phyloP scores from a whole-genome alignment of 306 rosid genomes.

The Astragalus membranaceus region DNA sequence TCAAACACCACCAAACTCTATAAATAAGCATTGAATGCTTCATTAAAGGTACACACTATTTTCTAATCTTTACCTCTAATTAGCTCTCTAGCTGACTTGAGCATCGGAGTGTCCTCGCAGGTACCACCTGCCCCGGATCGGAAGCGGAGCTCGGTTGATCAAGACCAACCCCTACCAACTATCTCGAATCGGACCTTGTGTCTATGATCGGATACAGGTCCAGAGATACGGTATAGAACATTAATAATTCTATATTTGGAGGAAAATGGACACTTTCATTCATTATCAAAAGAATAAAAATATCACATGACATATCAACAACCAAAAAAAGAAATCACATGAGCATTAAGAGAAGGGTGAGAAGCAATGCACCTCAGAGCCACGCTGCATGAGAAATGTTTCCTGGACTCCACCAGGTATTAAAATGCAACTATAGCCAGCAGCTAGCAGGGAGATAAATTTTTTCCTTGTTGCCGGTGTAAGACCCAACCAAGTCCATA shows the following conservation, averaged over 20 bases:
- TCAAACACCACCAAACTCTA: too few species aligned
- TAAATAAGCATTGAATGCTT: too few species aligned
- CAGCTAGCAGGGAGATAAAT: conserved; percentile 45
- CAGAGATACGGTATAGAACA: too few species aligned
- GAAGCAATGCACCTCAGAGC: conserved; percentile 58
- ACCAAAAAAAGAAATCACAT: not conserved
- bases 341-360: conserved; percentile 7
- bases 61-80: too few species aligned
- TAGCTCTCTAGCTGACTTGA: too few species aligned
- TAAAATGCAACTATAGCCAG: conserved; percentile 75
- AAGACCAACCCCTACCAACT: too few species aligned
- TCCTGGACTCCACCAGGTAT: conserved; percentile 99
- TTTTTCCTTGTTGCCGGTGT: conserved; percentile 62
- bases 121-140: too few species aligned
- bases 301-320: not conserved
- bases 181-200: too few species aligned
- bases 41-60: too few species aligned
- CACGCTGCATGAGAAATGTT: conserved; percentile 68
- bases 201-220: too few species aligned
- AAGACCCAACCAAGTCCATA: conserved; percentile 97
- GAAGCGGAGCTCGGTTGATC: too few species aligned
- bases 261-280: conserved; percentile 8
- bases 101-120: too few species aligned
- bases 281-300: not conserved
- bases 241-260: not conserved